Percentiles rank a stretch among this genome's conserved stretches.
These are phyloP conservation scores for Xylaria curta DNA, from an alignment of 495 filamentous ascomycete genomes.

Conservation along the genomic window DNA sequence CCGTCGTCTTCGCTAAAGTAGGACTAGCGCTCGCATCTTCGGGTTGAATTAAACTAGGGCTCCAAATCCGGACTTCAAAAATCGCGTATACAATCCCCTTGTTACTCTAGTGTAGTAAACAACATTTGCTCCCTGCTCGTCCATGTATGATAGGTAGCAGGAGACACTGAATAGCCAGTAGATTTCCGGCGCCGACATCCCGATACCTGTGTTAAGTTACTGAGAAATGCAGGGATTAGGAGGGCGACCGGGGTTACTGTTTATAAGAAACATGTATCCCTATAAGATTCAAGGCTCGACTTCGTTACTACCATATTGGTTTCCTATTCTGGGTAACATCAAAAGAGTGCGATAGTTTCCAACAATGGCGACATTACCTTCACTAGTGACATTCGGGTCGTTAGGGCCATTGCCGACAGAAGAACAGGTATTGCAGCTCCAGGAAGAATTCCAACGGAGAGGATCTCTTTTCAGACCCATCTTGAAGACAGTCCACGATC, in stretches of 20 bases:
- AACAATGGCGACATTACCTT: neutral
- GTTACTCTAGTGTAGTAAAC: too few relatives aligned
- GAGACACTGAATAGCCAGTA: too few relatives aligned
- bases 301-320: neutral
- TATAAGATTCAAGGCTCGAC: neutral
- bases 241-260: neutral
- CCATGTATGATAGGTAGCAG: too few relatives aligned
- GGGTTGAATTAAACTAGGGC: neutral
- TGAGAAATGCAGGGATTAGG: too few relatives aligned
- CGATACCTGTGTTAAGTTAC: too few relatives aligned
- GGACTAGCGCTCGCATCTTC: neutral
- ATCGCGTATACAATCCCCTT: too few relatives aligned
- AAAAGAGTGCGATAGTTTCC: neutral
- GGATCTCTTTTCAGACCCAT: constrained; percentile 4
- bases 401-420: constrained; percentile 3
- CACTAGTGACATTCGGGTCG: constrained; percentile 13
- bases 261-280: neutral
- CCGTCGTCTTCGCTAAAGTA: neutral
- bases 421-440: constrained; percentile 7
- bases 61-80: too few relatives aligned
- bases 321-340: neutral
- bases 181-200: too few relatives aligned
- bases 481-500: neutral
- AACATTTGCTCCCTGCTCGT: too few relatives aligned
- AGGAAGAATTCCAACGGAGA: constrained; percentile 3